Evolutionary conservation across 768 basidiomycete genomes (phyloP), one percentile per base, ranked within the genome.

Genomic region (Boletus sp.): DNA sequence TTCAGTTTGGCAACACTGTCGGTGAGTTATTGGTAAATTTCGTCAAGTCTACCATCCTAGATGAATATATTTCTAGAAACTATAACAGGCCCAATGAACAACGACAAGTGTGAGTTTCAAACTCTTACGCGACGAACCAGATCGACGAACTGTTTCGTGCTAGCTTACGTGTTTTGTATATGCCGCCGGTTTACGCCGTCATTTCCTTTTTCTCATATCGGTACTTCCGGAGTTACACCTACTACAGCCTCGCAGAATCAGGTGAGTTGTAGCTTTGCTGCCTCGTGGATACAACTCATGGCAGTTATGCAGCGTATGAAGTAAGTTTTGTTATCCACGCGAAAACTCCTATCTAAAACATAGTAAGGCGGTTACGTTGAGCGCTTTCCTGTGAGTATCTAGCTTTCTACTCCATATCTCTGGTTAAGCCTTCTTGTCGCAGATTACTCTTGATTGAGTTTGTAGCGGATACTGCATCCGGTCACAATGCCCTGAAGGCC

Each of bases 131-230:
- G 38, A 44, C 45, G 19, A 38, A 48, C 42, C 13, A 11, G 30
- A 40, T 34, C 47, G 34, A 52, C 38, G 25, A 46, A 38, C 19
- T 33, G 8, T n/a, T 38, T 37, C 15, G 32, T 47, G 27, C 13
- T 64, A 90, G 87, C 54, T 62, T 91, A n/a, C 83, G 90, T 54
- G 83, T 93, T 43, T 64, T 93, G 58, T 90, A 90, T 62, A 89
- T 93, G 90, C 90, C 91, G 2, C 81, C 84, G 1, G 77, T 93
- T 40, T 93, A 88, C 67, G 86, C 85, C 27, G 73, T 93, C 57
- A 82, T 94, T 46, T 90, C 90, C 1, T 95, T 94, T 74, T 81
- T 90, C 61, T 89, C 88, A 27, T 95, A 90, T 63, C 83, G 92
- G 1, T 94, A 74, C 73, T 94, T 90, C 75, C 81, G 90, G 37